A percentile compares a stretch with the other conserved stretches of the same genome.
Evolutionary conservation across 805 yeast genomes (phyloP).

Genomic region (Lipomyces starkeyi): DNA sequence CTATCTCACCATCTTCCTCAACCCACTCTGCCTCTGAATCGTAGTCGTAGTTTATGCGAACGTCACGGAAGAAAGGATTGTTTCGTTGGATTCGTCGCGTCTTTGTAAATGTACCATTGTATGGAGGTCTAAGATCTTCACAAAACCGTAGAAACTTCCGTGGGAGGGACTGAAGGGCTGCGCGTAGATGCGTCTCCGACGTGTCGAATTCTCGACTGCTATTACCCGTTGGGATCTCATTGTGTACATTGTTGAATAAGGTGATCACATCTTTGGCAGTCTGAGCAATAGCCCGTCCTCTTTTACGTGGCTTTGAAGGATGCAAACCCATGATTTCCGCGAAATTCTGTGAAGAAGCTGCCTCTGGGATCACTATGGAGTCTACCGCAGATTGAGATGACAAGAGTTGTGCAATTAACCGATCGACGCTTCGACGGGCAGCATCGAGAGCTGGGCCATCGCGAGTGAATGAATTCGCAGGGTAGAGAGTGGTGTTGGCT

Average conservation of each 20-base stretch:
- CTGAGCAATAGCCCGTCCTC: constrained; percentile 39
- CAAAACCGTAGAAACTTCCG: constrained; percentile 49
- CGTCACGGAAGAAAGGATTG: constrained; percentile 42
- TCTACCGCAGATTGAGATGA: neutral
- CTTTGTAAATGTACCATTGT: constrained; percentile 58
- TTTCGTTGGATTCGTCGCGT: constrained; percentile 31
- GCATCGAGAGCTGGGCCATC: constrained; percentile 6
- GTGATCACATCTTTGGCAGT: constrained; percentile 39
- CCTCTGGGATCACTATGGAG: constrained; percentile 8
- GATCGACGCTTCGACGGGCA: constrained; percentile 16
- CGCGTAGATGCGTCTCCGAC: constrained; percentile 35
- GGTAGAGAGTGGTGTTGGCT: constrained; percentile 38
- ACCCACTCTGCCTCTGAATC: constrained; percentile 64
- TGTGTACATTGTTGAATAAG: constrained; percentile 21
- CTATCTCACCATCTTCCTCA: constrained; percentile 57
- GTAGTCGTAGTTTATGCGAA: constrained; percentile 53
- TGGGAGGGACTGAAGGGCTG: constrained; percentile 41
- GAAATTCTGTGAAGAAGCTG: constrained; percentile 9
- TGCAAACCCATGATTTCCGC: constrained; percentile 8
- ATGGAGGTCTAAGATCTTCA: constrained; percentile 61
- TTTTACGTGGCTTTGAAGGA: constrained; percentile 12
- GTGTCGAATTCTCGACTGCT: constrained; percentile 26
- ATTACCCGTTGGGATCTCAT: constrained; percentile 4
- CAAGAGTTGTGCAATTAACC: neutral
- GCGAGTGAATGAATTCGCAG: constrained; percentile 21